Conservation (phyloP, 2,329 filamentous ascomycete genomes). For the Colletotrichum endophyticum region DNA sequence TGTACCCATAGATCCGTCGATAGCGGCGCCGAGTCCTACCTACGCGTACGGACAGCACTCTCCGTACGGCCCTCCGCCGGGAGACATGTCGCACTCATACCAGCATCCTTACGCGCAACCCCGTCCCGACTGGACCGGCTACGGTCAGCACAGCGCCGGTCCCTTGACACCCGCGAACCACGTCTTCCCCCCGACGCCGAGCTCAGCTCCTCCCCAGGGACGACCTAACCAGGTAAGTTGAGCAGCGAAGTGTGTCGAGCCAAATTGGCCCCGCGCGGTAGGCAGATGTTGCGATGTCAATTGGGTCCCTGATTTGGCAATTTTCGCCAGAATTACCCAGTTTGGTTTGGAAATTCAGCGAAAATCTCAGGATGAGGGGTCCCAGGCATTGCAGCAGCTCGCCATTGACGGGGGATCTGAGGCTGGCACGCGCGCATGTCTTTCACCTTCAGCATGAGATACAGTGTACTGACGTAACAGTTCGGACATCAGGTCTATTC, state of each 20-base stretch:
- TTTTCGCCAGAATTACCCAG: not conserved
- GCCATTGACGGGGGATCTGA: not conserved
- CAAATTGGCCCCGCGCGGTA: not conserved
- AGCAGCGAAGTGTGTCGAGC: not conserved
- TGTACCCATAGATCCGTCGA: slow-evolving; percentile 99
- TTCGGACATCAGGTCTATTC: slow-evolving; percentile 78
- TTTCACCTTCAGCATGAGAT: not conserved
- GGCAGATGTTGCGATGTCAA: not conserved
- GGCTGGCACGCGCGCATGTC: not conserved
- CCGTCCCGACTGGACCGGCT: slow-evolving; percentile 77
- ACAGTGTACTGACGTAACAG: slow-evolving; percentile 22
- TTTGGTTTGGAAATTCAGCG: not conserved
- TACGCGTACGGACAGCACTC: slow-evolving; percentile 86
- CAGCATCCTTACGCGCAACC: slow-evolving; percentile 70
- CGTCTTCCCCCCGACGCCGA: slow-evolving; percentile 61
- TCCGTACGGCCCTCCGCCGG: slow-evolving; percentile 80
- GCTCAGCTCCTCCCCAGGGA: slow-evolving; percentile 58
- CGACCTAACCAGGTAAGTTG: slow-evolving; percentile 65
- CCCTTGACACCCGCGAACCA: slow-evolving; percentile 57
- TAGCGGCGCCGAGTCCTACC: slow-evolving; percentile 89
- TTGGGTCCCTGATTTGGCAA: not conserved
- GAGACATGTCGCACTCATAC: slow-evolving; percentile 86
- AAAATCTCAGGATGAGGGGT: not conserved
- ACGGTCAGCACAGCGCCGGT: slow-evolving; percentile 58
- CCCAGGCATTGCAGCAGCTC: too few species aligned